Conservation (phyloP, 139 green algal species). For the Diplosphaera chodatii region DNA sequence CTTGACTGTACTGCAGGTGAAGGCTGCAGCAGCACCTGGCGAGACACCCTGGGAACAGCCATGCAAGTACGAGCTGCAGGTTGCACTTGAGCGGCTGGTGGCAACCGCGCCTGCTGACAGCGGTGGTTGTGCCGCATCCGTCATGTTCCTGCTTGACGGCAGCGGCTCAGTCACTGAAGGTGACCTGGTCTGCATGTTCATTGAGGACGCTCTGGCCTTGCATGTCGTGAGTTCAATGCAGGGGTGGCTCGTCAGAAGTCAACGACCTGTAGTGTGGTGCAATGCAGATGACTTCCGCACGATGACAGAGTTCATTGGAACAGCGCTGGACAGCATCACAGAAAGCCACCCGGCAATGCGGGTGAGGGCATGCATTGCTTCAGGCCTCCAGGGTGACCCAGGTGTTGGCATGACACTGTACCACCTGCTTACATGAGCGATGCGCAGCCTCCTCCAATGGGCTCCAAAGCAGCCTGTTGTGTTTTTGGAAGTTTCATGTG, state of each 20-base stretch:
- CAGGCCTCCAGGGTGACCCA: no score
- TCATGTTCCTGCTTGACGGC: constrained; percentile 13
- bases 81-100: not conserved
- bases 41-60: not conserved
- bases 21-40: no score
- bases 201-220: no score
- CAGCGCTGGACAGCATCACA: not conserved
- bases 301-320: constrained; percentile 12
- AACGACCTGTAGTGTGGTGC: no score
- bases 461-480: not conserved
- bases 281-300: constrained; percentile 11
- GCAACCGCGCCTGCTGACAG: not conserved
- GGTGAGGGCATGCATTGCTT: not conserved
- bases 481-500: no score
- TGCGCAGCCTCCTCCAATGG: no score
- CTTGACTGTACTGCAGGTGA: not conserved
- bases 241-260: no score
- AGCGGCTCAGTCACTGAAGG: constrained; percentile 12
- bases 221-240: no score
- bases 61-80: constrained; percentile 8
- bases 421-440: no score
- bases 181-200: not conserved
- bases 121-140: not conserved
- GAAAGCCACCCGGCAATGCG: not conserved
- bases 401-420: no score